These are phyloP conservation scores for Eutypa lata DNA, from an alignment of 2,329 filamentous ascomycete species.

Conservation along the genomic window DNA sequence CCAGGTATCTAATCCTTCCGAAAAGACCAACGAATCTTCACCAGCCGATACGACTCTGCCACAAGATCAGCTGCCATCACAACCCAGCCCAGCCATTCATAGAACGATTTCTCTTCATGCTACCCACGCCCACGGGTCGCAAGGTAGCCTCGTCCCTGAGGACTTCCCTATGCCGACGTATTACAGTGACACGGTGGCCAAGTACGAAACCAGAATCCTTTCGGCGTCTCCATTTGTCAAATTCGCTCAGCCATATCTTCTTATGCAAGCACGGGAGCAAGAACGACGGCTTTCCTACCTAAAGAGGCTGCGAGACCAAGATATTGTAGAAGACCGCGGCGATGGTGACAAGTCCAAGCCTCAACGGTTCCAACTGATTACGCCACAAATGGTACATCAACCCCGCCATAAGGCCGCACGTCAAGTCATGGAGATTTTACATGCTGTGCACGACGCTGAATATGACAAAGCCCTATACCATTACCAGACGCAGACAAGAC, in stretches of 20 bases:
- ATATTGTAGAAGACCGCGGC: slow-evolving; percentile 53
- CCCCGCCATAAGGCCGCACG: slow-evolving; percentile 75
- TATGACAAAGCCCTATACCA: slow-evolving; percentile 93
- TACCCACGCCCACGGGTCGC: slow-evolving; percentile 39
- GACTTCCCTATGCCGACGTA: slow-evolving; percentile 84
- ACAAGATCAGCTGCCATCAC: slow-evolving; percentile 12
- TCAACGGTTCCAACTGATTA: slow-evolving; percentile 84
- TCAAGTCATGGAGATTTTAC: slow-evolving; percentile 88
- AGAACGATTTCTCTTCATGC: slow-evolving; percentile 40
- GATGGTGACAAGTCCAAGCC: slow-evolving; percentile 61
- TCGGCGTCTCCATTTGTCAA: slow-evolving; percentile 96
- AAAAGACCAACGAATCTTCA: slow-evolving; percentile 16
- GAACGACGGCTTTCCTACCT: slow-evolving; percentile 81
- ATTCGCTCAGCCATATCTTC: slow-evolving; percentile 87
- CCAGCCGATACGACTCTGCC: slow-evolving; percentile 9
- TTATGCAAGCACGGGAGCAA: slow-evolving; percentile 89
- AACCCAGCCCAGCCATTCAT: slow-evolving; percentile 16
- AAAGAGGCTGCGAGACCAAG: slow-evolving; percentile 77
- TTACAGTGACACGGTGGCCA: slow-evolving; percentile 92
- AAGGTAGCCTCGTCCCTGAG: slow-evolving; percentile 63
- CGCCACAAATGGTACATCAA: slow-evolving; percentile 90
- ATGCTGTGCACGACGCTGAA: slow-evolving; percentile 93
- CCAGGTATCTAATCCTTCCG: slow-evolving; percentile 18
- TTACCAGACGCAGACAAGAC: slow-evolving; percentile 88
- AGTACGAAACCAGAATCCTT: slow-evolving; percentile 87